A percentile compares a stretch with the other conserved stretches of the same genome.
These are phyloP conservation scores for Juncus effusus DNA, from an alignment of 176 grass and related monocot genomes.

Conservation along the genomic window DNA sequence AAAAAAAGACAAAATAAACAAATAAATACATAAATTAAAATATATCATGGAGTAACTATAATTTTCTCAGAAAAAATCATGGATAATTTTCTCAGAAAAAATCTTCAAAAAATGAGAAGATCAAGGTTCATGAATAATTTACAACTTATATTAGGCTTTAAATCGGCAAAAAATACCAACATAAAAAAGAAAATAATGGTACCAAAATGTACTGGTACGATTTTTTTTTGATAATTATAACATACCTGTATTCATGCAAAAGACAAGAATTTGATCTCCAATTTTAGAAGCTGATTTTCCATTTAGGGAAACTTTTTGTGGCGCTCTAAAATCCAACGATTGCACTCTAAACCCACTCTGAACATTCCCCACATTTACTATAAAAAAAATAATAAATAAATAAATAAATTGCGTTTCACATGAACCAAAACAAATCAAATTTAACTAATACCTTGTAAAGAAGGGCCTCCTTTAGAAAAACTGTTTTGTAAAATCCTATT, in stretches of 20 bases:
- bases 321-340: constrained; percentile 20
- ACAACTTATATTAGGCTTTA: background rate
- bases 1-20: constrained; percentile 14
- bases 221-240: constrained; percentile 20
- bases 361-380: constrained; percentile 27
- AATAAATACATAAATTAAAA: no score
- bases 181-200: background rate
- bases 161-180: background rate
- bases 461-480: constrained; percentile 22
- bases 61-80: no score
- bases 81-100: no score
- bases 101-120: no score
- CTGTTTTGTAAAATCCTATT: constrained; percentile 4
- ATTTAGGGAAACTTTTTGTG: constrained; percentile 37
- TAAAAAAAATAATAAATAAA: constrained; percentile 10
- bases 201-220: constrained; percentile 6
- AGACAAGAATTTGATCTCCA: constrained; percentile 36
- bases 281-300: constrained; percentile 12
- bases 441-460: background rate
- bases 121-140: no score
- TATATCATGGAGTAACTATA: no score
- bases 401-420: background rate
- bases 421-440: no score
- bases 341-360: constrained; percentile 24
- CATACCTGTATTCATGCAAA: constrained; percentile 66